phyloP scores from a whole-genome alignment of 177 flowering plant species.

The Telopea speciosissima region DNA sequence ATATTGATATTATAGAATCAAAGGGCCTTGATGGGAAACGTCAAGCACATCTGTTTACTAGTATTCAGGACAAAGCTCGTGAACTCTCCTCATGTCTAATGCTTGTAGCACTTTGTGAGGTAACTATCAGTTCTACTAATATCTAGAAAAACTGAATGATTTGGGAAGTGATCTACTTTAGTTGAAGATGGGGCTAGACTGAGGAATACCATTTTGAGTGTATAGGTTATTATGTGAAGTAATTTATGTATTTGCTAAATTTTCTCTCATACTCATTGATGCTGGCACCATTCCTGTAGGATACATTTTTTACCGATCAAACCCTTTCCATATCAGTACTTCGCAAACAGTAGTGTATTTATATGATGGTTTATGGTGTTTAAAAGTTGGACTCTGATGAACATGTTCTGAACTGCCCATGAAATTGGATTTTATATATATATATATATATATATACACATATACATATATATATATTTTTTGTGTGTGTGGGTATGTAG shows the following conservation, averaged over 20 bases:
- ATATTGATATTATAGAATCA: slow-evolving; percentile 46
- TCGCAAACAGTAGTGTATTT: no score
- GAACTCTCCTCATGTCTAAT: slow-evolving; percentile 63
- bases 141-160: not conserved
- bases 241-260: not conserved
- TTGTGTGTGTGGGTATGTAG: no score
- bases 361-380: no score
- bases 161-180: not conserved
- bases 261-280: not conserved
- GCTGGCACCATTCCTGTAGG: not conserved
- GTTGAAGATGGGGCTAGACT: not conserved
- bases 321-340: no score
- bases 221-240: not conserved
- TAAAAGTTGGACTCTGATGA: no score
- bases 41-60: slow-evolving; percentile 36
- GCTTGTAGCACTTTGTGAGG: slow-evolving; percentile 91
- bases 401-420: no score
- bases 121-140: slow-evolving; percentile 18
- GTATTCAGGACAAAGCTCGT: slow-evolving; percentile 42
- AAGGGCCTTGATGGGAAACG: slow-evolving; percentile 84
- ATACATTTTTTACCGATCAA: no score
- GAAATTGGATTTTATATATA: no score
- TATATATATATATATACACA: no score
- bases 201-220: not conserved
- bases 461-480: no score